Evolutionary conservation across 83 land plant species (phyloP).

Genomic region (Diphasiastrum complanatum): DNA sequence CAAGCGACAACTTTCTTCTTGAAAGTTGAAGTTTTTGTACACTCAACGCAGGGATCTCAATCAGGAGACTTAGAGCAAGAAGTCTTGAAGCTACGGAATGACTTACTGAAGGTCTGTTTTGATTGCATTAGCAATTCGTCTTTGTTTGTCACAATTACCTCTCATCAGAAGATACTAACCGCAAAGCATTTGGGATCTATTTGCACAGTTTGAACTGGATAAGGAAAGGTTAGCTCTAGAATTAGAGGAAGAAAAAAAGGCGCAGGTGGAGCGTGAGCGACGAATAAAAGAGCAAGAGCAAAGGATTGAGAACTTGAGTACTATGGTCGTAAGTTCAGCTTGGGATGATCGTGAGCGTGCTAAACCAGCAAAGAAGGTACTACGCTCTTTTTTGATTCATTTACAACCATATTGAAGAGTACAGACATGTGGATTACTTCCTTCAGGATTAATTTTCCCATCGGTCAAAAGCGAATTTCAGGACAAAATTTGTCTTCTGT

Average conservation of each 20-base stretch:
- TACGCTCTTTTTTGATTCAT: neutral
- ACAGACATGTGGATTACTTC: too few relatives aligned
- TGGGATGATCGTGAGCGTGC: constrained; percentile 24
- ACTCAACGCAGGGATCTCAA: constrained; percentile 58
- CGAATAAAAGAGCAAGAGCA: constrained; percentile 71
- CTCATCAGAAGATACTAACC: too few relatives aligned
- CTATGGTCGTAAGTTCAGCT: constrained; percentile 30
- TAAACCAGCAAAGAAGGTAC: constrained; percentile 12
- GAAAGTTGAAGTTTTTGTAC: neutral
- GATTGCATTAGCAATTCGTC: neutral
- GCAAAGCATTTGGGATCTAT: constrained; percentile 4
- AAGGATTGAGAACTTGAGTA: constrained; percentile 41
- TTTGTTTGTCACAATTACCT: neutral
- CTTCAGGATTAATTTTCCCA: too few relatives aligned
- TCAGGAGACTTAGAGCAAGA: constrained; percentile 82
- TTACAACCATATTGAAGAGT: too few relatives aligned
- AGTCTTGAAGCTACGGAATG: constrained; percentile 75
- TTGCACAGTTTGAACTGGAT: constrained; percentile 69
- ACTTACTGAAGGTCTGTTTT: constrained; percentile 72
- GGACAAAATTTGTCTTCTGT: neutral
- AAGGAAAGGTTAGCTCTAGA: constrained; percentile 73
- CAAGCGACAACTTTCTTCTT: neutral
- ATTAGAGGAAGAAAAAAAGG: constrained; percentile 78
- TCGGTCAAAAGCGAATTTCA: neutral
- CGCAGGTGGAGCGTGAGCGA: constrained; percentile 62